These are phyloP conservation scores for Leptographium procerum DNA, from an alignment of 2,329 filamentous ascomycete species.

Conservation along the genomic window DNA sequence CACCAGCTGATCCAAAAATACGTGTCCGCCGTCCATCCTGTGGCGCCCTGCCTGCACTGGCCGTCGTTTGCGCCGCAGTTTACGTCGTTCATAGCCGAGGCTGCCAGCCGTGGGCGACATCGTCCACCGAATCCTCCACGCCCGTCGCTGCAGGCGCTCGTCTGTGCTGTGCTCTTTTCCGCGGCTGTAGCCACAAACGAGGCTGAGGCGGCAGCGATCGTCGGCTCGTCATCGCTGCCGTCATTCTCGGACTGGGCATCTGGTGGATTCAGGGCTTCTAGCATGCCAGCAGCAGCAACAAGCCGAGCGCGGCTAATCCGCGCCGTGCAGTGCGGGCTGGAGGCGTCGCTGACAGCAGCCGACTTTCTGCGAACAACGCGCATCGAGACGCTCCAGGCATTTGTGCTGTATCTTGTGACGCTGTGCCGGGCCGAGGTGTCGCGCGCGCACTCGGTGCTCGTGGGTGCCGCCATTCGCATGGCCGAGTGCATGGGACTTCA, in stretches of 20 bases:
- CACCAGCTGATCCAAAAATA: constrained; percentile 57
- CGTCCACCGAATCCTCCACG: constrained; percentile 27
- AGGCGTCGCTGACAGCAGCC: constrained; percentile 55
- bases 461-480: constrained; percentile 60
- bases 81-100: constrained; percentile 47
- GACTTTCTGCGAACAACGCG: constrained; percentile 60
- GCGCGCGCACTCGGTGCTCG: constrained; percentile 59
- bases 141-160: constrained; percentile 53
- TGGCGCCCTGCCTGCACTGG: constrained; percentile 56
- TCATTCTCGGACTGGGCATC: no score
- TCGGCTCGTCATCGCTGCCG: constrained; percentile 15
- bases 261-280: no score
- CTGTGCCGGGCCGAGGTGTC: constrained; percentile 63
- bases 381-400: constrained; percentile 64
- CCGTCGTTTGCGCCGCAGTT: constrained; percentile 57
- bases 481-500: constrained; percentile 71
- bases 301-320: constrained; percentile 28
- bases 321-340: constrained; percentile 53
- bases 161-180: constrained; percentile 60
- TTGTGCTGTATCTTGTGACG: constrained; percentile 64
- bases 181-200: constrained; percentile 56
- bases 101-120: background rate
- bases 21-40: constrained; percentile 54
- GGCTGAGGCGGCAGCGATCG: constrained; percentile 35
- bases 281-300: no score